Percentiles rank a stretch among this genome's conserved stretches.
These are phyloP conservation scores for Penicillium sp. DNA, from an alignment of 2,329 filamentous ascomycete species.

Conservation along the genomic window DNA sequence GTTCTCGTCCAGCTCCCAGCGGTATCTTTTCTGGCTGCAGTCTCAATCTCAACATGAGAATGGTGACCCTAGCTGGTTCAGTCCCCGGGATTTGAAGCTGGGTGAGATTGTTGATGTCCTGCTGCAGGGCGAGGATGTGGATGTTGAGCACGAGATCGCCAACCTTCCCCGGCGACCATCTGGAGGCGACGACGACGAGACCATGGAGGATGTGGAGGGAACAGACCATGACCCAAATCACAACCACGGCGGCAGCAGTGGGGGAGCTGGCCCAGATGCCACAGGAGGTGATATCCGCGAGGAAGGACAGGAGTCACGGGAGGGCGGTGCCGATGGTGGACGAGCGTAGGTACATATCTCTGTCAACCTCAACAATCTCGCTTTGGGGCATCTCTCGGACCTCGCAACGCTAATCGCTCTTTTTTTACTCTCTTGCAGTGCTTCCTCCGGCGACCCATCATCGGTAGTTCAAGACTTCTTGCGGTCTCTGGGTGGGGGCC, in stretches of 20 bases:
- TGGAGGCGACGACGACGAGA: constrained; percentile 69
- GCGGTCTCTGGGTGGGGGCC: constrained; percentile 69
- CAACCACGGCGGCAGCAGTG: constrained; percentile 65
- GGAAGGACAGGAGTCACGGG: constrained; percentile 84
- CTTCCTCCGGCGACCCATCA: constrained; percentile 69
- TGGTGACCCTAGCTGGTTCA: constrained; percentile 77
- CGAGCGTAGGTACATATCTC: constrained; percentile 90
- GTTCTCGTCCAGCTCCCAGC: constrained; percentile 87
- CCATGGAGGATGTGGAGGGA: constrained; percentile 77
- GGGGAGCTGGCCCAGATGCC: constrained; percentile 81
- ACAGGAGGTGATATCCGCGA: constrained; percentile 90
- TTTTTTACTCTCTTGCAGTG: constrained; percentile 53
- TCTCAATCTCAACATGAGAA: constrained; percentile 77
- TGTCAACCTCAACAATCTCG: constrained; percentile 18
- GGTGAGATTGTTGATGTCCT: constrained; percentile 83
- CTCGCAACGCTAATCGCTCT: constrained; percentile 18
- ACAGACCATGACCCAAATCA: constrained; percentile 60
- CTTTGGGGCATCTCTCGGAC: constrained; percentile 12
- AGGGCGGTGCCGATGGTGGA: constrained; percentile 93
- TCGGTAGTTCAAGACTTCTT: constrained; percentile 86
- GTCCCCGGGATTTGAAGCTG: constrained; percentile 81
- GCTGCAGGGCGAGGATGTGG: constrained; percentile 85
- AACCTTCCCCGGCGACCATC: constrained; percentile 58
- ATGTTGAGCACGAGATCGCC: constrained; percentile 73
- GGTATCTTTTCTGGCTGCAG: constrained; percentile 95